A percentile compares a stretch with the other conserved stretches of the same genome.
phyloP scores from a whole-genome alignment of 2,329 filamentous ascomycete genomes.

The Pseudovirgaria hyperparasitica region DNA sequence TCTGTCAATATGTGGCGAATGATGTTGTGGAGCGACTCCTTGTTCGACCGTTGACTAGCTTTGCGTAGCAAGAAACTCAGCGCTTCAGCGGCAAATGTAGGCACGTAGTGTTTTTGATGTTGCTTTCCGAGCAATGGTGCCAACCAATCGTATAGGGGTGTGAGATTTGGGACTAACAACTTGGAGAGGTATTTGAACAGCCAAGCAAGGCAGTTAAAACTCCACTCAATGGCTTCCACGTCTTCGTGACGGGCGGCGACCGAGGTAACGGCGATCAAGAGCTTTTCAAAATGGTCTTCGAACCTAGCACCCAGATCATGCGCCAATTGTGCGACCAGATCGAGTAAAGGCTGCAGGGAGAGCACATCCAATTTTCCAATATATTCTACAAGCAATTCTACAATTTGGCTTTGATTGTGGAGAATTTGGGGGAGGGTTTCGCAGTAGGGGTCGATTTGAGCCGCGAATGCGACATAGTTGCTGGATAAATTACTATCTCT shows the following conservation, averaged over 20 bases:
- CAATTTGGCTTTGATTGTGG: slow-evolving; percentile 77
- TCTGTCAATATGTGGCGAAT: slow-evolving; percentile 61
- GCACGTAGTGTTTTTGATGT: slow-evolving; percentile 73
- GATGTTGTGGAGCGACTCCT: slow-evolving; percentile 54
- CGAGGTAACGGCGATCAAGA: slow-evolving; percentile 61
- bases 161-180: slow-evolving; percentile 71
- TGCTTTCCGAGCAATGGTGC: slow-evolving; percentile 72
- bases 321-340: slow-evolving; percentile 85
- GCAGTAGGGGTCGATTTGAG: slow-evolving; percentile 62
- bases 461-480: slow-evolving; percentile 64
- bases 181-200: slow-evolving; percentile 94
- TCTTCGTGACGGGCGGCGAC: slow-evolving; percentile 67
- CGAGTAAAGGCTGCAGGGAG: slow-evolving; percentile 73
- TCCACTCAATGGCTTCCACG: slow-evolving; percentile 93
- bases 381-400: slow-evolving; percentile 61
- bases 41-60: slow-evolving; percentile 63
- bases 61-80: slow-evolving; percentile 90
- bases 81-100: slow-evolving; percentile 86
- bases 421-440: slow-evolving; percentile 88
- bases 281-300: slow-evolving; percentile 71
- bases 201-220: slow-evolving; percentile 86
- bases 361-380: slow-evolving; percentile 68
- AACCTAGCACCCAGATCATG: slow-evolving; percentile 81
- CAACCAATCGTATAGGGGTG: slow-evolving; percentile 74
- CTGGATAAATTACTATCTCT: slow-evolving; percentile 79